Conservation (phyloP, 495 filamentous ascomycete species). For the Cercophora scortea region DNA sequence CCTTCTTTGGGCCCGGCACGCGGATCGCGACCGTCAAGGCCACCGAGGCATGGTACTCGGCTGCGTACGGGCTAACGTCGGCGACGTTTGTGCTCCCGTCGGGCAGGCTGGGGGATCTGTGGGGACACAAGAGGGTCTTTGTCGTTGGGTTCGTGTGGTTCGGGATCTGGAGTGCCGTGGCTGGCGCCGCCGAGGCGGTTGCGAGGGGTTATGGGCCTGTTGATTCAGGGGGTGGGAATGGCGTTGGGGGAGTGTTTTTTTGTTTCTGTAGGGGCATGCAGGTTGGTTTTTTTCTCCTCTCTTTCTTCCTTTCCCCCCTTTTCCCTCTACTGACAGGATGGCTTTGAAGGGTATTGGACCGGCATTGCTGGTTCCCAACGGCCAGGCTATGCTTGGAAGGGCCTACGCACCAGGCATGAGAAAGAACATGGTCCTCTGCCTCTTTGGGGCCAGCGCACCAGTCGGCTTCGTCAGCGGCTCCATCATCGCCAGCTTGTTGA, state of each 20-base stretch:
- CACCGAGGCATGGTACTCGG: slow-evolving; percentile 43
- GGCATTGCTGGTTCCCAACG: slow-evolving; percentile 54
- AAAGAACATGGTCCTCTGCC: slow-evolving; percentile 52
- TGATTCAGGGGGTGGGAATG: slow-evolving; percentile 2
- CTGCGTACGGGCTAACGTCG: slow-evolving; percentile 51
- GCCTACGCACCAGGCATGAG: slow-evolving; percentile 43
- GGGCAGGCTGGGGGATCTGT: slow-evolving; percentile 59
- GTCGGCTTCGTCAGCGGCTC: slow-evolving; percentile 45
- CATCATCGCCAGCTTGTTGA: slow-evolving; percentile 42
- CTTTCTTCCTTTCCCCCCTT: neutral
- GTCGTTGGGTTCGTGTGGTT: slow-evolving; percentile 59
- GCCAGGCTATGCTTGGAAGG: slow-evolving; percentile 50
- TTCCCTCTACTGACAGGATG: neutral
- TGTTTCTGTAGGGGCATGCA: slow-evolving; percentile 51
- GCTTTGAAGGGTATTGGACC: slow-evolving; percentile 44
- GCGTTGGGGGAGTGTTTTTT: slow-evolving; percentile 40
- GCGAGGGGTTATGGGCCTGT: slow-evolving; percentile 29
- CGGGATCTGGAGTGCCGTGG: slow-evolving; percentile 52
- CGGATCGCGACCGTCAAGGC: slow-evolving; percentile 12
- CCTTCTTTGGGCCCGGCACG: slow-evolving; percentile 27
- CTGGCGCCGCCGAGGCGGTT: slow-evolving; percentile 17
- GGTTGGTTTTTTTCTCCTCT: neutral
- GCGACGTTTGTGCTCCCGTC: slow-evolving; percentile 65
- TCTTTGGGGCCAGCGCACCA: slow-evolving; percentile 57
- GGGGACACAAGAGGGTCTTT: slow-evolving; percentile 58